Percentiles rank a stretch among this genome's conserved stretches.
phyloP scores from a whole-genome alignment of 768 basidiomycete genomes.

The Neoboletus brunneissimus region DNA sequence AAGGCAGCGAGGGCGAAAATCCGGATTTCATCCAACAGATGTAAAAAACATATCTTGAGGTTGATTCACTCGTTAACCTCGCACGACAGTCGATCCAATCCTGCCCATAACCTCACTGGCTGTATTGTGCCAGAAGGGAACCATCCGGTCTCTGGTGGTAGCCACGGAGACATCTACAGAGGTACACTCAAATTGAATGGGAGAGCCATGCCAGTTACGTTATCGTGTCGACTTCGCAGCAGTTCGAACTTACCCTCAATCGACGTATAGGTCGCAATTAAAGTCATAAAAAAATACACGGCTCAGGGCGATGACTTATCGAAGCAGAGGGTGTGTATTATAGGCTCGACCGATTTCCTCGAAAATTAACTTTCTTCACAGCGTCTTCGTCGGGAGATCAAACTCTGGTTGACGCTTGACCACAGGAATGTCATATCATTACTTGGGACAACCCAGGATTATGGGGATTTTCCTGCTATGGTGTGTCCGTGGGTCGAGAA shows the following conservation, averaged over 20 bases:
- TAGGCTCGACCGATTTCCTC: rapidly evolving
- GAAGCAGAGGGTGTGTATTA: slow-evolving; percentile 13
- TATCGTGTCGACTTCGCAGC: not conserved
- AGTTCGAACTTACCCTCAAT: not conserved
- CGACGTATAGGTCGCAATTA: slow-evolving; percentile 20
- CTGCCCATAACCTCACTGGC: slow-evolving; percentile 14
- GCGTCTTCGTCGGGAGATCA: slow-evolving; percentile 30
- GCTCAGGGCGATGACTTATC: slow-evolving; percentile 12
- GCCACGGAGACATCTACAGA: slow-evolving; percentile 20
- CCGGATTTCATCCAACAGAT: slow-evolving; percentile 8
- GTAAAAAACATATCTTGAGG: not conserved
- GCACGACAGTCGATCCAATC: slow-evolving; percentile 8
- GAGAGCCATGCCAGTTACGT: slow-evolving; percentile 8
- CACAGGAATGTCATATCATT: slow-evolving; percentile 33
- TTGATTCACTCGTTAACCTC: not conserved
- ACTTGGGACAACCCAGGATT: slow-evolving; percentile 25
- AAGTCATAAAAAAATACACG: slow-evolving; percentile 24
- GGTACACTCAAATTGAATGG: slow-evolving; percentile 16
- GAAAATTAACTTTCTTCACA: not conserved
- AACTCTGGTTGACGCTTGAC: slow-evolving; percentile 28
- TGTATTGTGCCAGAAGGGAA: slow-evolving; percentile 6
- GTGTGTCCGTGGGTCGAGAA: slow-evolving; percentile 35
- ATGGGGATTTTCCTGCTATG: slow-evolving; percentile 33
- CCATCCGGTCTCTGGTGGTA: slow-evolving; percentile 19
- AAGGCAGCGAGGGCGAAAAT: not conserved